Percentiles rank a stretch among this genome's conserved stretches.
Evolutionary conservation across 2,329 filamentous ascomycete species (phyloP).

Genomic region (Claviceps humidiphila): DNA sequence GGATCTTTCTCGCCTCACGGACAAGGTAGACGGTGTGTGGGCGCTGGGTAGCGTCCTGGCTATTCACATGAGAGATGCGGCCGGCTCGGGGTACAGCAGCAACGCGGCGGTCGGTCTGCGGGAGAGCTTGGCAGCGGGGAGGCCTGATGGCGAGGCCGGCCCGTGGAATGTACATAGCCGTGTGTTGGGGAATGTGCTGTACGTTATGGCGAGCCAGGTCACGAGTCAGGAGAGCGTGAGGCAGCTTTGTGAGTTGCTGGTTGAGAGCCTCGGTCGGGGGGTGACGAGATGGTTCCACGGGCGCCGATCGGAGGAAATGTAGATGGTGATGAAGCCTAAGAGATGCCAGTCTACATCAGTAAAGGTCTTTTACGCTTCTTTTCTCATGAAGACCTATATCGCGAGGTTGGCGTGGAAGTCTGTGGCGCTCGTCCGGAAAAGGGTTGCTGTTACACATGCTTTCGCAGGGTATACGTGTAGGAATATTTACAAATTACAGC

Average conservation of each 20-base stretch:
- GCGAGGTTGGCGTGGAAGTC: too few relatives aligned
- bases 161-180: conserved; percentile 39
- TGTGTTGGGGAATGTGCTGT: conserved; percentile 44
- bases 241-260: conserved; percentile 12
- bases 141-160: conserved; percentile 11
- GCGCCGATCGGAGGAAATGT: neutral
- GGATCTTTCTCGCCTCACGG: conserved; percentile 38
- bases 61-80: conserved; percentile 36
- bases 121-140: conserved; percentile 16
- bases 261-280: conserved; percentile 1
- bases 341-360: too few relatives aligned
- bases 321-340: too few relatives aligned
- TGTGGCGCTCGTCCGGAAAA: too few relatives aligned
- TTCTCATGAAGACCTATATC: too few relatives aligned
- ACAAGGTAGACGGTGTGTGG: conserved; percentile 50
- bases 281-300: neutral
- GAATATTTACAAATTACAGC: too few relatives aligned
- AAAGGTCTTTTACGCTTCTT: too few relatives aligned
- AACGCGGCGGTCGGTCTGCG: conserved; percentile 31
- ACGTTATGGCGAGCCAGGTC: conserved; percentile 42
- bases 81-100: conserved; percentile 33
- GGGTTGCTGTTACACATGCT: too few relatives aligned
- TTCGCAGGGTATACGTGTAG: too few relatives aligned
- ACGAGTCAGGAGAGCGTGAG: conserved; percentile 18
- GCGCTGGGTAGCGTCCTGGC: conserved; percentile 64